Base-by-base conservation (phyloP, 2,329 filamentous ascomycete species). In the Elsinoe fawcettii region DNA sequence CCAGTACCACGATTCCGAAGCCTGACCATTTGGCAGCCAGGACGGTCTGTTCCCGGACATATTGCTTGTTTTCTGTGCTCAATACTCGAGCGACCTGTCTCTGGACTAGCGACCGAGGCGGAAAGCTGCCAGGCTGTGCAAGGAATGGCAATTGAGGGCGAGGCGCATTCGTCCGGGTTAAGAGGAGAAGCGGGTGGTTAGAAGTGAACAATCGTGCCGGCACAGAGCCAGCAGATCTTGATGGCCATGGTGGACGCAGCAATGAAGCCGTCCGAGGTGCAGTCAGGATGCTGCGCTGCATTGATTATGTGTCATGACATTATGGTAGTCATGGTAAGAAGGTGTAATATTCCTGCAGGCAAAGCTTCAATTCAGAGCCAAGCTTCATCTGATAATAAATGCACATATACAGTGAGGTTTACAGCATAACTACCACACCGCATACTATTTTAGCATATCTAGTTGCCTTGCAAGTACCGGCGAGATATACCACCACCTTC, bases 51-150 rank as follows among this genome's bases (percentile, higher is more conserved):
- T 86, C 78, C 61, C 81, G 85, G 58, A 91, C 75, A 75, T 84
- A 89, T 61, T 77, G 74, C 62, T 83, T 86, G 61, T 83, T 83
- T 67, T 90, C 86, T 0, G 88, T 95, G n/a, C 87, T 90, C 59
- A 95, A 80, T 60, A 88, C 81, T 55, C 91, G 85, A 2, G 81
- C 80, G 36, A 85, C 75, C 43, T 82, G 76, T 27, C 61, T 60
- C 11, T 63, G 61, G 1, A 57, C 51, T 55, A 55, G 60, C 20
- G 60, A 53, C 23, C 32, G 67, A 64, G 16, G 66, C 59, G 51
- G 62, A 61, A 34, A 64, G 60, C 74, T 70, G 23, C 78, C 73
- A 6, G 80, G 74, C 60, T 80, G 77, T 62, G 83, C 79, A 51
- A 87, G 80, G 71, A 87, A 88, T 32, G 81, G 80, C 30, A 86